Evolutionary conservation across 495 filamentous ascomycete genomes (phyloP), one percentile per base, ranked within the genome.

Genomic region (Podospora comata): DNA sequence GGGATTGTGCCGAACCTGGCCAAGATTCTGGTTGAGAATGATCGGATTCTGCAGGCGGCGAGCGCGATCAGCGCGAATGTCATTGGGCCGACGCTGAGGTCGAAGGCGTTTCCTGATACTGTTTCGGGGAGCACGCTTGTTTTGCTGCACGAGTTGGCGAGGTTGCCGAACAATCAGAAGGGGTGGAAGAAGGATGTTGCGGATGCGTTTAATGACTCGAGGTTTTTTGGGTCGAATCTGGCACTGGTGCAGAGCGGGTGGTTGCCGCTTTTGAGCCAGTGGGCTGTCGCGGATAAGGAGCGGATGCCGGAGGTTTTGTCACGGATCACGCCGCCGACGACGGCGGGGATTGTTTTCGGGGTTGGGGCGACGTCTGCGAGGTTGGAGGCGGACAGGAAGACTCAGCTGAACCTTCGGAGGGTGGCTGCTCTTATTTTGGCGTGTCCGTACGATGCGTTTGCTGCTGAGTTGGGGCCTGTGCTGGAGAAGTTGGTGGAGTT

Each of bases 261-360:
- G 96, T 84, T 97, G 72, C 88, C 89, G 2, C 82, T 99, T 18
- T 76, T 97, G 23, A 88, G 87, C 57, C 91, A 96, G 74, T 96
- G 92, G 90, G 83, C 88, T 18, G 78, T 94, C 18, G 85, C 84
- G 19, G 95, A 99, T 72, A 96, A 95, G 76, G 95, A 97, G 67
- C 87, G 92, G 20, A 86, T 99, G 77, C 80, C 88, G 1, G 96
- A 98, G 66, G 79, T 97, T 3, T 76, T 98, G 16, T 82, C 85
- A 54, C 88, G 93, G 28, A 83, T 98, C 48, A 88, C 91, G 5
- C 85, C 93, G 3, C 95, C 95, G 9, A 92, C 92, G 18, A 91
- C 95, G n/a, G 96, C 95, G 0, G 96, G 95, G 18, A 96, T 98
- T 65, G 92, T 99, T 76, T 99, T 99, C 70, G 95, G 95, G 26